Evolutionary conservation across 2,329 filamentous ascomycete genomes (phyloP).

Genomic region (Colletotrichum navitas): DNA sequence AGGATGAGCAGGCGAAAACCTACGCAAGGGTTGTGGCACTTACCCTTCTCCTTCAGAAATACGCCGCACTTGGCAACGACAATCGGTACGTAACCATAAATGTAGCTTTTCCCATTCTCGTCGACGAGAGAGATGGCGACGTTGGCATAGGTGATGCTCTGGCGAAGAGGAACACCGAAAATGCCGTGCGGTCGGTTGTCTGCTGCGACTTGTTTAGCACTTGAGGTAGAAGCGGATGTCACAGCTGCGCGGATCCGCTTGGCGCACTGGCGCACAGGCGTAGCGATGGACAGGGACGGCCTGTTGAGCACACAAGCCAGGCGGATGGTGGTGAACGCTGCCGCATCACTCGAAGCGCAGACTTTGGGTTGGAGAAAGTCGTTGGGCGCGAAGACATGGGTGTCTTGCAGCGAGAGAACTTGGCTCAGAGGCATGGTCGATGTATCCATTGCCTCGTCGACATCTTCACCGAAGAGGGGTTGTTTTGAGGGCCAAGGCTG

Average conservation of each 20-base stretch:
- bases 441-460: conserved; percentile 33
- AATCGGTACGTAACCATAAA: conserved; percentile 98
- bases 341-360: conserved; percentile 43
- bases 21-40: conserved; percentile 47
- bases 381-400: conserved; percentile 15
- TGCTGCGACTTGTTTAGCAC: conserved; percentile 47
- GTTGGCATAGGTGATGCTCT: conserved; percentile 97
- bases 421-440: conserved; percentile 27
- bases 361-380: conserved; percentile 3
- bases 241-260: conserved; percentile 34
- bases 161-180: conserved; percentile 91
- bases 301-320: conserved; percentile 27
- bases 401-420: conserved; percentile 39
- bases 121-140: conserved; percentile 97
- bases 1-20: conserved; percentile 44
- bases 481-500: conserved; percentile 22
- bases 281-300: conserved; percentile 35
- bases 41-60: conserved; percentile 97
- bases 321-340: conserved; percentile 12
- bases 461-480: conserved; percentile 41
- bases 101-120: conserved; percentile 92
- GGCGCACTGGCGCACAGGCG: conserved; percentile 39
- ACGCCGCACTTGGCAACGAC: conserved; percentile 98
- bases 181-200: conserved; percentile 77
- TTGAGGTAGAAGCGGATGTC: conserved; percentile 41